Percentiles rank a stretch among this genome's conserved stretches.
phyloP scores from a whole-genome alignment of 1,284 basidiomycete genomes.

The Fistulinella cinereoalba region DNA sequence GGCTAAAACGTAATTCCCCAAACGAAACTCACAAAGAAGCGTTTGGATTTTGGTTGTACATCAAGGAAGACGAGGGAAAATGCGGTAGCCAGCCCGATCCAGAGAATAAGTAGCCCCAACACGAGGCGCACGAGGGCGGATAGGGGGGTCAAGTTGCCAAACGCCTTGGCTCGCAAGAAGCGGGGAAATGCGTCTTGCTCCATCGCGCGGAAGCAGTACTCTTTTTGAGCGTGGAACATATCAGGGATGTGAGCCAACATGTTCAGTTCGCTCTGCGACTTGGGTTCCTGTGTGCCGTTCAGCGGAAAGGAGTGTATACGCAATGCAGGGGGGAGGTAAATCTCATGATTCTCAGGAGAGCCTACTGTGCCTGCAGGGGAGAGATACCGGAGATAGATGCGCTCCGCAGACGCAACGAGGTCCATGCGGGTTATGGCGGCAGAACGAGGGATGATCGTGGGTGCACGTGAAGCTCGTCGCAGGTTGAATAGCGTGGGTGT shows the following conservation, averaged over 20 bases:
- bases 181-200: conserved; percentile 97
- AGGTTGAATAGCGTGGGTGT: conserved; percentile 71
- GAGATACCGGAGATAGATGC: conserved; percentile 93
- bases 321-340: conserved; percentile 88
- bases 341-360: conserved; percentile 78
- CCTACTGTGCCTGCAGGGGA: conserved; percentile 68
- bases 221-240: conserved; percentile 96
- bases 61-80: conserved; percentile 95
- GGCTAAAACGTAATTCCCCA: conserved; percentile 1
- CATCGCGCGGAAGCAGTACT: conserved; percentile 96
- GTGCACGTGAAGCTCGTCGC: conserved; percentile 74
- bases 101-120: conserved; percentile 82
- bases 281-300: conserved; percentile 67
- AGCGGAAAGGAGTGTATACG: conserved; percentile 80
- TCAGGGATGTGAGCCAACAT: conserved; percentile 91
- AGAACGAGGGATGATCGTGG: conserved; percentile 86
- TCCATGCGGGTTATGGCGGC: conserved; percentile 88
- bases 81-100: conserved; percentile 87
- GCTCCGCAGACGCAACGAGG: conserved; percentile 89
- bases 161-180: conserved; percentile 94
- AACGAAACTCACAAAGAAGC: conserved; percentile 82
- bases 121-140: conserved; percentile 83
- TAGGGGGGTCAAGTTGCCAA: conserved; percentile 93
- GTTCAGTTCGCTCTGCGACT: conserved; percentile 64
- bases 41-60: conserved; percentile 81